Conservation (phyloP, 352 stramenopile genomes). For the Phytopythium cucurbitacearum region DNA sequence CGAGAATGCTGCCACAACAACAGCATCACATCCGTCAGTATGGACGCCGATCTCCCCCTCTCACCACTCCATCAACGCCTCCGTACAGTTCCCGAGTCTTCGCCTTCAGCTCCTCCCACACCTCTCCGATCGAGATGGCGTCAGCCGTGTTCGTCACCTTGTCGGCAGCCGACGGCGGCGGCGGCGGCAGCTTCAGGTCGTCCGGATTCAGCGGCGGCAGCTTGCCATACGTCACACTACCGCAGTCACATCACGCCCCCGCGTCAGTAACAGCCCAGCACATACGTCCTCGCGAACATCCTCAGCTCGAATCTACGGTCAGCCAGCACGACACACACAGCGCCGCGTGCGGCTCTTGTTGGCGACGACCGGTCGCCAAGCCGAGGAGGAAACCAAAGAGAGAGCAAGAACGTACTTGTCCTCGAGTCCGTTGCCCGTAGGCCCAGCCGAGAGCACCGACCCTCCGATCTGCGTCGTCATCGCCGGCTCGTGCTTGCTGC, state of each 20-base stretch:
- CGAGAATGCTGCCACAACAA: conserved; percentile 51
- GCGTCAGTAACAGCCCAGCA: not conserved
- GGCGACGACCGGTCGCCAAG: not conserved
- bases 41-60: not conserved
- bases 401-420: conserved; percentile 23
- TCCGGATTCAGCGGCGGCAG: conserved; percentile 81
- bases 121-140: conserved; percentile 75
- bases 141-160: conserved; percentile 61
- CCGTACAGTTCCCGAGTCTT: conserved; percentile 78
- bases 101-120: conserved; percentile 83
- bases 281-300: not conserved
- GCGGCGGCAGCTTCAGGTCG: conserved; percentile 77
- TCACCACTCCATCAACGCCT: not conserved
- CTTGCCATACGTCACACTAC: conserved; percentile 67
- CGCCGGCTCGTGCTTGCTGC: conserved; percentile 10
- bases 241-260: not conserved
- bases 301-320: not conserved
- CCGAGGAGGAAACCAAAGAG: not conserved
- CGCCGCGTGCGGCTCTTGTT: not conserved
- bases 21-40: not conserved
- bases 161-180: conserved; percentile 65
- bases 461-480: conserved; percentile 45
- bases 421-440: conserved; percentile 54
- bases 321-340: conserved; percentile 1
- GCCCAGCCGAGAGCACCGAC: conserved; percentile 54